phyloP scores from a whole-genome alignment of 139 green algal species.

The Chlamydomonas applanata region DNA sequence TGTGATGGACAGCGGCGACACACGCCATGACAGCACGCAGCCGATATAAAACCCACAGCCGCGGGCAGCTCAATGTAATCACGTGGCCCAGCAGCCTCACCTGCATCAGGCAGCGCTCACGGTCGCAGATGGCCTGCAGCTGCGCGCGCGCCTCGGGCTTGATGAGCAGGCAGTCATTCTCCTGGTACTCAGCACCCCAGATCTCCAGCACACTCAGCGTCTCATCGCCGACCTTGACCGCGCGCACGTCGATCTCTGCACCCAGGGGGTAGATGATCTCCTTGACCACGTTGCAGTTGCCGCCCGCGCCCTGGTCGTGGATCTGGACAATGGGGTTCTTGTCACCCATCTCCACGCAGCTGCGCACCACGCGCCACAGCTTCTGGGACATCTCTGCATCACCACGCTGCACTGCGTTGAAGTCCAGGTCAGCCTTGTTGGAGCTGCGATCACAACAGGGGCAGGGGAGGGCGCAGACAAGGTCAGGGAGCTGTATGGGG shows the following conservation, averaged over 20 bases:
- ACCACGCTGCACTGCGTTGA: slow-evolving; percentile 97
- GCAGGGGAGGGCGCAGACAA: neutral
- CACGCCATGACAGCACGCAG: neutral
- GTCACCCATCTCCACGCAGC: slow-evolving; percentile 93
- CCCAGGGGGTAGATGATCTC: slow-evolving; percentile 99
- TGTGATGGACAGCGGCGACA: neutral
- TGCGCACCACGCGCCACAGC: slow-evolving; percentile 96
- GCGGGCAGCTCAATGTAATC: neutral
- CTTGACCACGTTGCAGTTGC: slow-evolving; percentile 99
- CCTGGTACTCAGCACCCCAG: slow-evolving; percentile 99
- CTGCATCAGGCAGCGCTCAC: slow-evolving; percentile 92
- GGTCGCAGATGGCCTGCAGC: slow-evolving; percentile 83
- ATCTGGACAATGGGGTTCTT: slow-evolving; percentile 94
- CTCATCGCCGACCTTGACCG: slow-evolving; percentile 86
- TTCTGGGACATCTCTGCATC: slow-evolving; percentile 98
- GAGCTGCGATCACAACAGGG: slow-evolving; percentile 76
- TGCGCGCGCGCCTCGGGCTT: slow-evolving; percentile 64
- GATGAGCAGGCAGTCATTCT: slow-evolving; percentile 96
- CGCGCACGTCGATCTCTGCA: slow-evolving; percentile 91
- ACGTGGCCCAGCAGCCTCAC: slow-evolving; percentile 29
- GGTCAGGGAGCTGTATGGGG: too few species aligned
- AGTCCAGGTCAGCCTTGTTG: slow-evolving; percentile 93
- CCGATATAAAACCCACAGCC: neutral
- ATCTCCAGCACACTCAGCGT: slow-evolving; percentile 99
- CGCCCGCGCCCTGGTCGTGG: slow-evolving; percentile 92